Base-by-base conservation (phyloP, 768 basidiomycete genomes). In the Leccinum incarnatum region DNA sequence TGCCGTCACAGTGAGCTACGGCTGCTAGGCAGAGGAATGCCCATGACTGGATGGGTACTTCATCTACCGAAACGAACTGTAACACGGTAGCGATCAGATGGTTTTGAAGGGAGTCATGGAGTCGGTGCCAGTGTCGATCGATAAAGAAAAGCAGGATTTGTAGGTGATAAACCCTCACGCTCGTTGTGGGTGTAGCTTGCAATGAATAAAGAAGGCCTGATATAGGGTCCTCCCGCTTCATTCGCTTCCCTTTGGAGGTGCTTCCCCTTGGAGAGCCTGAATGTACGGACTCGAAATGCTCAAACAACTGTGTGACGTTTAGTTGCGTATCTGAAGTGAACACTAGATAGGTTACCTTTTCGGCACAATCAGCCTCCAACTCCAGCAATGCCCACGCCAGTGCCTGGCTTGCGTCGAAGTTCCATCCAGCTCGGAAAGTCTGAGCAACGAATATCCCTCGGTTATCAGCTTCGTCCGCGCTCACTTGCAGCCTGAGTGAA, bases 71-170 rank as follows among this genome's bases (percentile, higher is more conserved):
- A 32, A 95, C 75, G 37, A 88, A 79, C 50, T 83, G 80, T 11
- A 86, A 66, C 29, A 95, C 79, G 2, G 78, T 72, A 21, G 76
- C 65, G 51, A 87, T 73, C 34, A 94, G 76, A 2, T 82, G 78
- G 48, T 76, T 74, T 62, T 86, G 87, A 40, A 89, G 77, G 4
- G 77, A 72, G 34, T 75, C 69, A 60, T 91, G 86, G 23, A 97
- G 72, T 23, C 77, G 68, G 14, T 62, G 27, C 91, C 91, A 94
- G 68, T 95, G 86, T 25, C 84, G 80, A 64, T 91, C 85, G 60
- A 95, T 81, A 69, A 97, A 78, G 76, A 98, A 97, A 23, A 95
- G 82, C 3, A 97, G 77, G 10, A 86, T 78, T 72, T 97, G 94
- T 1, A 96, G 74, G 62, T 81, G 77, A 62, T 82, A 75, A 75